Conservation (phyloP, 2,329 filamentous ascomycete species). For the Aspergillus sp. region DNA sequence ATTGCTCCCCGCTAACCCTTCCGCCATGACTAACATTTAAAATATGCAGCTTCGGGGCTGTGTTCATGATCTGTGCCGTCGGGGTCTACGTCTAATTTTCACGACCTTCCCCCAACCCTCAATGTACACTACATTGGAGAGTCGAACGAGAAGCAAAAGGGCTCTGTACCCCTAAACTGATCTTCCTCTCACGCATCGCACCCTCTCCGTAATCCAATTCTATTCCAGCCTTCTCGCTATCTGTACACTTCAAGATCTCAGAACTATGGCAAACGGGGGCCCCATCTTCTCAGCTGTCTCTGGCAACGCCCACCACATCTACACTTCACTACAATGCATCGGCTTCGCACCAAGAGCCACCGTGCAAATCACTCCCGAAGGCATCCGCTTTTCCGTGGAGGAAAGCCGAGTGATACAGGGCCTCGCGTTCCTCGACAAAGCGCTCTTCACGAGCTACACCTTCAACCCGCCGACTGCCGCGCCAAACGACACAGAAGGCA, state of each 20-base stretch:
- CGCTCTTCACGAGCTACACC: slow-evolving; percentile 81
- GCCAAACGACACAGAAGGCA: slow-evolving; percentile 12
- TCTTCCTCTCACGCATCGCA: slow-evolving; percentile 20
- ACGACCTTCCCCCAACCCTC: slow-evolving; percentile 16
- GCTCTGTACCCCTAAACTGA: slow-evolving; percentile 30
- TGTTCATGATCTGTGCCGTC: slow-evolving; percentile 98
- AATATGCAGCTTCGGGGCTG: slow-evolving; percentile 72
- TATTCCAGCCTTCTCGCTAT: slow-evolving; percentile 5
- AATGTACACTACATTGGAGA: slow-evolving; percentile 36
- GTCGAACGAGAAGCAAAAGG: slow-evolving; percentile 21
- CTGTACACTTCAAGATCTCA: slow-evolving; percentile 7
- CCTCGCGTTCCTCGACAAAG: slow-evolving; percentile 80
- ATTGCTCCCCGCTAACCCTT: slow-evolving; percentile 2
- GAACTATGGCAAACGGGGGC: slow-evolving; percentile 18
- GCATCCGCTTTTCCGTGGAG: slow-evolving; percentile 83
- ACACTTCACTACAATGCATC: slow-evolving; percentile 60
- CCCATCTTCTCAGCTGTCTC: slow-evolving; percentile 61
- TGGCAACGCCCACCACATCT: slow-evolving; percentile 60
- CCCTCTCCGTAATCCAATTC: slow-evolving; percentile 14
- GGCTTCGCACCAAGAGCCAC: slow-evolving; percentile 59
- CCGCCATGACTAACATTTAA: slow-evolving; percentile 8
- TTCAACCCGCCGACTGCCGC: slow-evolving; percentile 53
- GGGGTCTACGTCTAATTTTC: slow-evolving; percentile 85
- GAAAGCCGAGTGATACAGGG: slow-evolving; percentile 90
- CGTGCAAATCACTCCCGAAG: slow-evolving; percentile 76